A percentile compares a stretch with the other conserved stretches of the same genome.
These are phyloP conservation scores for Tricholoma sp. DNA, from an alignment of 768 basidiomycete genomes.

Conservation along the genomic window DNA sequence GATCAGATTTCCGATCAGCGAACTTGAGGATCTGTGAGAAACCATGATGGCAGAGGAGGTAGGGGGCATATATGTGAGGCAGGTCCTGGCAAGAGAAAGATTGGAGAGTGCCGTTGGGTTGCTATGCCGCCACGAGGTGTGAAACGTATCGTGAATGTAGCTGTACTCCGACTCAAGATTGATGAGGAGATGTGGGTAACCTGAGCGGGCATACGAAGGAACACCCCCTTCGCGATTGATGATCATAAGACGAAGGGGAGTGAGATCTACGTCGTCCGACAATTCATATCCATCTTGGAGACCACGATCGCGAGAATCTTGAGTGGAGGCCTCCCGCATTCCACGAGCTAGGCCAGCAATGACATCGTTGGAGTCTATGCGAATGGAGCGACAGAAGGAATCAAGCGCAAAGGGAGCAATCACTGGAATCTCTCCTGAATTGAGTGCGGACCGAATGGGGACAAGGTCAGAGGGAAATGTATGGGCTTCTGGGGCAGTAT, in stretches of 20 bases:
- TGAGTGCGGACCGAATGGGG: constrained; percentile 82
- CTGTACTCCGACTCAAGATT: constrained; percentile 86
- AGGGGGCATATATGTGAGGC: constrained; percentile 88
- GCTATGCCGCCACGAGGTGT: constrained; percentile 64
- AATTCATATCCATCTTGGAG: constrained; percentile 31
- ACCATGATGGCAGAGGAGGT: constrained; percentile 95
- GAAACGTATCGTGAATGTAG: constrained; percentile 84
- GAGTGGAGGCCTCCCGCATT: constrained; percentile 59
- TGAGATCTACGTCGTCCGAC: constrained; percentile 68
- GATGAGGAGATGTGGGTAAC: constrained; percentile 92
- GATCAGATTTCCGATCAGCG: constrained; percentile 94
- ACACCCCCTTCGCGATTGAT: constrained; percentile 96
- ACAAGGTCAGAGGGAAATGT: constrained; percentile 76
- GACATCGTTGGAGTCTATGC: constrained; percentile 84
- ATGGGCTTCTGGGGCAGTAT: constrained; percentile 66
- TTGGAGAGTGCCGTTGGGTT: constrained; percentile 88
- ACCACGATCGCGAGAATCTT: constrained; percentile 20
- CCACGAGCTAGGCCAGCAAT: constrained; percentile 83
- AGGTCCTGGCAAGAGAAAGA: constrained; percentile 77
- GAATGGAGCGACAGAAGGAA: constrained; percentile 80
- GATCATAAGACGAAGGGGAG: constrained; percentile 93
- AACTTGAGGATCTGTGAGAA: constrained; percentile 92
- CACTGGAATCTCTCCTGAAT: constrained; percentile 94
- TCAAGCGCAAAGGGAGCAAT: constrained; percentile 91
- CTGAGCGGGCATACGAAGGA: constrained; percentile 93